Evolutionary conservation across 2,329 filamentous ascomycete genomes (phyloP), one percentile per base, ranked within the genome.

Genomic region (Calonectria hawksworthii): DNA sequence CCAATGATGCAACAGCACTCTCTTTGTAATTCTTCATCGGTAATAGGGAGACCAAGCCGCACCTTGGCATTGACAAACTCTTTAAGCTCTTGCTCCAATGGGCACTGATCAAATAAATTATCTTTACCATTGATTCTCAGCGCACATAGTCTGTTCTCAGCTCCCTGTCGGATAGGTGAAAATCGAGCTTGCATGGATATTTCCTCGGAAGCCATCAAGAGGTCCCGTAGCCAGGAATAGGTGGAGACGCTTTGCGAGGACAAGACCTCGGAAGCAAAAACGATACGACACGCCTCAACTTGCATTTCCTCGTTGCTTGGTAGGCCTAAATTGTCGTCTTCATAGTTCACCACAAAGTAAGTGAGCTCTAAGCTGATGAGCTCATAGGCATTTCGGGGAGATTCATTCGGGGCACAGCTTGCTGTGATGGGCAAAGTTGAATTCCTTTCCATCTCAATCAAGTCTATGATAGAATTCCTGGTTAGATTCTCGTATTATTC

Each of bases 381-480:
- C 77, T 93, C 91, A 80, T 92, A 93, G 21, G 90, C 89, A 76
- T 90, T 91, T 23, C 88, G 87, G 1, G 90, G 89, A 10, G 88
- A 86, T 73, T 88, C 86, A 0, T 86, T 83, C 3, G 87, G 82
- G 30, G 84, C 83, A 16, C 84, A 83, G 74, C 85, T 87, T 41
- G 90, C 89, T 79, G 86, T 84, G 80, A 86, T 92, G 26, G 91
- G 91, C 56, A 89, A 82, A 9, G 90, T 89, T 18, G 88, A 89
- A 52, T 89, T 90, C 81, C 91, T 87, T 81, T 93, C 91, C 83
- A 92, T 86, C 81, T 93, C 90, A 86, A 93, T 93, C 68, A 93
- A 86, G 86, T 93, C 90, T 92, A n/a, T 82, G n/a, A n/a, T n/a
- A n/a, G n/a, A n/a, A n/a, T n/a, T n/a, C n/a, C n/a, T n/a, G n/a